phyloP scores from a whole-genome alignment of 352 stramenopile species.

The Phytophthora rubi region DNA sequence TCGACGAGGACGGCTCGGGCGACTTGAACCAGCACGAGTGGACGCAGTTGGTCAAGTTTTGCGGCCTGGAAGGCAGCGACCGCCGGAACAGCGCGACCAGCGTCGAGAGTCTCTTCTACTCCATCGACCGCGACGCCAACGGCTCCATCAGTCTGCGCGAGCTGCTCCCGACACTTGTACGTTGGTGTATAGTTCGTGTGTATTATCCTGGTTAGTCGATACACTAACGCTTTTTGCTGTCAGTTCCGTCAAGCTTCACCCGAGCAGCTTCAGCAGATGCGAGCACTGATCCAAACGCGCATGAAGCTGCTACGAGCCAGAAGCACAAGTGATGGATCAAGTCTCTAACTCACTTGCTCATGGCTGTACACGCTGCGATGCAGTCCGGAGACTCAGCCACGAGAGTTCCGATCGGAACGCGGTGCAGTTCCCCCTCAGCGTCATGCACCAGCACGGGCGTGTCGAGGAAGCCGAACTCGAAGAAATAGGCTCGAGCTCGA shows the following conservation, averaged over 20 bases:
- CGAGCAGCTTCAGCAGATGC: conserved; percentile 61
- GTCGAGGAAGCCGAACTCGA: conserved; percentile 70
- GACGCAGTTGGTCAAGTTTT: conserved; percentile 52
- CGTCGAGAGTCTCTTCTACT: conserved; percentile 55
- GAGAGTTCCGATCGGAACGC: conserved; percentile 44
- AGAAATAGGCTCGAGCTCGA: conserved; percentile 83
- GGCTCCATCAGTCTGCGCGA: conserved; percentile 60
- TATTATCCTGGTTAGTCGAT: conserved; percentile 11
- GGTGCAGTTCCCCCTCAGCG: conserved; percentile 32
- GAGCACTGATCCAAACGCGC: conserved; percentile 34
- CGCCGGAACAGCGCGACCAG: conserved; percentile 29
- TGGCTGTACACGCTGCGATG: conserved; percentile 45
- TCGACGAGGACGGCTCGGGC: conserved; percentile 63
- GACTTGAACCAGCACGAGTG: conserved; percentile 66
- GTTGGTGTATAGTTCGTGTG: conserved; percentile 17
- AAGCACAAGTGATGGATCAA: background rate
- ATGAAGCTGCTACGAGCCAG: conserved; percentile 21
- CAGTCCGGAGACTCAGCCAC: conserved; percentile 62
- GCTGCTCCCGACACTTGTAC: conserved; percentile 58
- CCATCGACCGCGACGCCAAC: conserved; percentile 56
- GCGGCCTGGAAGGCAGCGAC: conserved; percentile 28
- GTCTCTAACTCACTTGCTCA: conserved; percentile 6
- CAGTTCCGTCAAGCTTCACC: conserved; percentile 58
- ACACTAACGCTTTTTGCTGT: conserved; percentile 7
- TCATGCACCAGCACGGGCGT: conserved; percentile 55